Percentiles rank a stretch among this genome's conserved stretches.
These are phyloP conservation scores for Macrolepiota albuminosa DNA, from an alignment of 768 basidiomycete species.

Conservation along the genomic window DNA sequence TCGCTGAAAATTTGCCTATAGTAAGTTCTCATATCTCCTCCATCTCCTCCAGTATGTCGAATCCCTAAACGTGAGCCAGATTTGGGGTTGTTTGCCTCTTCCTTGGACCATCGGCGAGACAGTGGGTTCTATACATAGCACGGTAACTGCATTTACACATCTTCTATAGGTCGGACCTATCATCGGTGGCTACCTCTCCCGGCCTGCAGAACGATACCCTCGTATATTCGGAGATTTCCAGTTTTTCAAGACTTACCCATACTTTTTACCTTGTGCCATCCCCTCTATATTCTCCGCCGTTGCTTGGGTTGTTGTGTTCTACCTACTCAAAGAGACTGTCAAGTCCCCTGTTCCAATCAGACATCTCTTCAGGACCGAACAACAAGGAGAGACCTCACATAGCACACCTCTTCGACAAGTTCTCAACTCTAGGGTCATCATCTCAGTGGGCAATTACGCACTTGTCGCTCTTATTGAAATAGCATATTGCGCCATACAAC, in stretches of 20 bases:
- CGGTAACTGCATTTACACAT: neutral
- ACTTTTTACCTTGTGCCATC: constrained; percentile 57
- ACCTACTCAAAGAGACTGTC: constrained; percentile 43
- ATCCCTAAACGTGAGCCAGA: neutral
- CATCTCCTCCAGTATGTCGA: neutral
- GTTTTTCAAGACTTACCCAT: constrained; percentile 45
- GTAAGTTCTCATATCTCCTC: neutral
- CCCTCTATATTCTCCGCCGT: constrained; percentile 42
- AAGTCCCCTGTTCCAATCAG: constrained; percentile 6
- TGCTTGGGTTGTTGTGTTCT: constrained; percentile 37
- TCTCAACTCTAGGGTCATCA: constrained; percentile 41
- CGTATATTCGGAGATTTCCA: constrained; percentile 27
- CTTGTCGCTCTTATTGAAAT: constrained; percentile 53
- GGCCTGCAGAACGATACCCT: constrained; percentile 44
- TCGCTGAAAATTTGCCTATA: neutral
- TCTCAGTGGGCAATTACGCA: constrained; percentile 51
- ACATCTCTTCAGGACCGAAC: neutral
- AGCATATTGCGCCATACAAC: constrained; percentile 51
- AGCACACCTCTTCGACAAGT: constrained; percentile 35
- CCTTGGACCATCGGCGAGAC: neutral
- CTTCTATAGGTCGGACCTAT: constrained; percentile 28
- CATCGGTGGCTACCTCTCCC: constrained; percentile 45
- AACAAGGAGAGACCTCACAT: neutral
- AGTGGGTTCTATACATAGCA: neutral
- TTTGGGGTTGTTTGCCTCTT: constrained; percentile 2